Base-by-base conservation (phyloP, 2,329 filamentous ascomycete species). In the Apiospora hydei region DNA sequence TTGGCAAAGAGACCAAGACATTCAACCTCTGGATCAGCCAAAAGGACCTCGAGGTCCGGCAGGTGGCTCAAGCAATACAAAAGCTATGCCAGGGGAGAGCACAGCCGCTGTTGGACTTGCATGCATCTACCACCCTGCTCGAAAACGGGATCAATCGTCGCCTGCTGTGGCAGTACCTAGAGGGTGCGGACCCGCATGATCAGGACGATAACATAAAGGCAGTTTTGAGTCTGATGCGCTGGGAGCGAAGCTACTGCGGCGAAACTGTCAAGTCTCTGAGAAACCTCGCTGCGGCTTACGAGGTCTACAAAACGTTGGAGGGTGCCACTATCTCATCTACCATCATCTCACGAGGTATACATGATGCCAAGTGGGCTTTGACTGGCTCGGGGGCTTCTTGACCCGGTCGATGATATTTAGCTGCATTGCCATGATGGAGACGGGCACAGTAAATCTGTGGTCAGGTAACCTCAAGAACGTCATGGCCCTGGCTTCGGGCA, bases 371-470 rank as follows among this genome's bases (percentile, higher is more conserved):
- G 10, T 69, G 67, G 67, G 18, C 10, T 24, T 14, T 11, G 4
- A 14, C 10, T 14, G 44, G n/a, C 21, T 5, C 3, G 30, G 24
- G n/a, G 6, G 6, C 11, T 68, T 7, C 18, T n/a, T 46, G 1
- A 68, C 70, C 11, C 44, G 47, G 4, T 71, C 70, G 1, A 38
- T 34, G 16, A 66, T 46, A 8, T 71, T 71, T 21, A 57, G 70
- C 26, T 71, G 70, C 66, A 71, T 71, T 8, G 70, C 70, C 4
- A 69, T 69, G 70, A 49, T 71, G 64, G 70, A 71, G n/a, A 69
- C 70, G 4, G 70, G 70, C 3, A 66, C 44, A 2, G 24, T 71
- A 3, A 51, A 69, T 34, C n/a, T 71, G n/a, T n/a, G n/a, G n/a
- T n/a, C n/a, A n/a, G n/a, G n/a, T n/a, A n/a, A n/a, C n/a, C n/a